Conservation (phyloP, 2,329 filamentous ascomycete species). For the Monosporascus sp. region DNA sequence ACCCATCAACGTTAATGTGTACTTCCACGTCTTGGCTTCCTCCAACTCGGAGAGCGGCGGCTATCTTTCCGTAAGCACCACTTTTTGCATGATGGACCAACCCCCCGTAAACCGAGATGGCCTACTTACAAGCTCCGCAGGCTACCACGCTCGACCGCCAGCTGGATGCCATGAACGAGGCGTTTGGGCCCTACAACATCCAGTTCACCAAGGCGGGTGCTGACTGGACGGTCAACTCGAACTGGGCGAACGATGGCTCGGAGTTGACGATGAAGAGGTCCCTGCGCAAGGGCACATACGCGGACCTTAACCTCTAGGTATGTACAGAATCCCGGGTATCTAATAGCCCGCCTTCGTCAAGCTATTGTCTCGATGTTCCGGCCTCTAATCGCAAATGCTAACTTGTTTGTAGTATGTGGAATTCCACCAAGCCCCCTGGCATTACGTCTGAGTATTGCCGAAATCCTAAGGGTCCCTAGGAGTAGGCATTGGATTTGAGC, state of each 20-base stretch:
- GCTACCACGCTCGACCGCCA: slow-evolving; percentile 32
- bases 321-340: background rate
- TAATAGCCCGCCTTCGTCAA: too few species aligned
- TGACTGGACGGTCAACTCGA: slow-evolving; percentile 40
- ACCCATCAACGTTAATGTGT: slow-evolving; percentile 31
- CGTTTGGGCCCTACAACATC: slow-evolving; percentile 38
- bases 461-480: too few species aligned
- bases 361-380: too few species aligned
- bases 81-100: background rate
- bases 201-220: slow-evolving; percentile 37
- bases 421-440: too few species aligned
- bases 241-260: slow-evolving; percentile 37
- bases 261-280: slow-evolving; percentile 38
- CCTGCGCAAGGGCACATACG: slow-evolving; percentile 40
- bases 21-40: slow-evolving; percentile 33
- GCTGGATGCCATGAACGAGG: slow-evolving; percentile 38
- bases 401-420: too few species aligned
- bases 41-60: slow-evolving; percentile 24
- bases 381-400: too few species aligned
- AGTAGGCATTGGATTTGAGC: too few species aligned
- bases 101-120: background rate
- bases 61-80: slow-evolving; percentile 28
- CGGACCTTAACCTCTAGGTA: slow-evolving; percentile 39
- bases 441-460: too few species aligned
- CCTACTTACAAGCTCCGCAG: slow-evolving; percentile 17